phyloP scores from a whole-genome alignment of 495 filamentous ascomycete genomes.

The Annulohypoxylon stygium region DNA sequence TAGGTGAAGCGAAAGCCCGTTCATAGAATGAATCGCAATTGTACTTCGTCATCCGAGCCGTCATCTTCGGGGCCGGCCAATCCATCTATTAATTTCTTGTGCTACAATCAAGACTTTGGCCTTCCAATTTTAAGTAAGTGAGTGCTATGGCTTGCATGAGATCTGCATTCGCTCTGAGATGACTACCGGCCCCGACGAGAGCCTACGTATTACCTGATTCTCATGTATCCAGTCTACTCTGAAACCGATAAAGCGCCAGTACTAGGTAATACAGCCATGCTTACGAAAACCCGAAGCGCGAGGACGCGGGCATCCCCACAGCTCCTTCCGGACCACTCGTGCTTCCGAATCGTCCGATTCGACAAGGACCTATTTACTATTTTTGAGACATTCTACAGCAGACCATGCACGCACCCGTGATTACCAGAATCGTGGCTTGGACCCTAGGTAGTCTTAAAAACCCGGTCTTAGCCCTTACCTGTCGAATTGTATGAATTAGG shows the following conservation, averaged over 20 bases:
- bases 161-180: background rate
- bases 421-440: background rate
- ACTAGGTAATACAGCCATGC: background rate
- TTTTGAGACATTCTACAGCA: background rate
- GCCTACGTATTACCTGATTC: background rate
- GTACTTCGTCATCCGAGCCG: background rate
- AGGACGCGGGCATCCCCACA: conserved; percentile 37
- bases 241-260: background rate
- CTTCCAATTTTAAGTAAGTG: background rate
- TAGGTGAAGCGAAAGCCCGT: background rate
- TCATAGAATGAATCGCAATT: background rate
- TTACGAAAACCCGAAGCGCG: conserved; percentile 26
- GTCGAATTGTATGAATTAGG: background rate
- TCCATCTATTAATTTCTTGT: background rate
- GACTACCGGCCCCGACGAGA: background rate
- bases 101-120: background rate
- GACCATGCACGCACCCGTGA: background rate
- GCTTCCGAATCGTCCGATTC: conserved; percentile 11
- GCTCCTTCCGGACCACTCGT: conserved; percentile 4
- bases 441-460: background rate
- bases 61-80: background rate
- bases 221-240: background rate
- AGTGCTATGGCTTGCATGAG: background rate
- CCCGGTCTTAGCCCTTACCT: background rate
- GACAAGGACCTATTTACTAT: background rate